phyloP scores from a whole-genome alignment of 2,329 filamentous ascomycete genomes.

The Clarireedia monteithiana region DNA sequence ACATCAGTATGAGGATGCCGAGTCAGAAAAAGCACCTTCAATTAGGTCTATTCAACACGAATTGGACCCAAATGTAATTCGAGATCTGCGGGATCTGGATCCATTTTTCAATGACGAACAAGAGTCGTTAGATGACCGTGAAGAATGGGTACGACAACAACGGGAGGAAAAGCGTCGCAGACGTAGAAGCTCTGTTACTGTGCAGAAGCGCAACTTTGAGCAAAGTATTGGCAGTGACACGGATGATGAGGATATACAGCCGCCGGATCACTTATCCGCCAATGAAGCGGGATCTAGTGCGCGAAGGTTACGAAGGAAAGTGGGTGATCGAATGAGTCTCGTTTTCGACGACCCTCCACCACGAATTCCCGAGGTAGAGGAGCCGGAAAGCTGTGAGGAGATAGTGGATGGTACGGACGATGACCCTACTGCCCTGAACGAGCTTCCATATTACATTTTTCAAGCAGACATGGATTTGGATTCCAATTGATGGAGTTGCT shows the following conservation, averaged over 20 bases:
- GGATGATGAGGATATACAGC: constrained; percentile 29
- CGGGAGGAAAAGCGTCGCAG: constrained; percentile 23
- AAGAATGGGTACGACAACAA: constrained; percentile 20
- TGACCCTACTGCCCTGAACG: constrained; percentile 13
- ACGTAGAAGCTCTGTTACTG: constrained; percentile 24
- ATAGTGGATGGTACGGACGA: constrained; percentile 20
- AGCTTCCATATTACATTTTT: constrained; percentile 23
- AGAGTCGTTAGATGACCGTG: constrained; percentile 15
- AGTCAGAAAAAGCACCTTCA: constrained; percentile 21
- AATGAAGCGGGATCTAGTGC: constrained; percentile 28
- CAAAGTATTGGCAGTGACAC: constrained; percentile 30
- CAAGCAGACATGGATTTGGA: constrained; percentile 27
- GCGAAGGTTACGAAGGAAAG: constrained; percentile 27
- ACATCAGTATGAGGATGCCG: constrained; percentile 29
- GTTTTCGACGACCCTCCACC: constrained; percentile 30
- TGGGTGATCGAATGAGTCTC: constrained; percentile 25
- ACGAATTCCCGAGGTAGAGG: constrained; percentile 28
- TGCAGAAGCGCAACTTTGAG: constrained; percentile 27
- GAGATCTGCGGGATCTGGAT: constrained; percentile 16
- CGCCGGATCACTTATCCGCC: constrained; percentile 24
- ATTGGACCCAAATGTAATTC: constrained; percentile 17
- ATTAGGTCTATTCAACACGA: constrained; percentile 13
- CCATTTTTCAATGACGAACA: neutral
- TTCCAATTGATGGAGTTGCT: constrained; percentile 9
- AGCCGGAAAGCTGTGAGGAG: constrained; percentile 28